Evolutionary conservation across 768 basidiomycete species (phyloP).

Genomic region (Tulasnella calospora): DNA sequence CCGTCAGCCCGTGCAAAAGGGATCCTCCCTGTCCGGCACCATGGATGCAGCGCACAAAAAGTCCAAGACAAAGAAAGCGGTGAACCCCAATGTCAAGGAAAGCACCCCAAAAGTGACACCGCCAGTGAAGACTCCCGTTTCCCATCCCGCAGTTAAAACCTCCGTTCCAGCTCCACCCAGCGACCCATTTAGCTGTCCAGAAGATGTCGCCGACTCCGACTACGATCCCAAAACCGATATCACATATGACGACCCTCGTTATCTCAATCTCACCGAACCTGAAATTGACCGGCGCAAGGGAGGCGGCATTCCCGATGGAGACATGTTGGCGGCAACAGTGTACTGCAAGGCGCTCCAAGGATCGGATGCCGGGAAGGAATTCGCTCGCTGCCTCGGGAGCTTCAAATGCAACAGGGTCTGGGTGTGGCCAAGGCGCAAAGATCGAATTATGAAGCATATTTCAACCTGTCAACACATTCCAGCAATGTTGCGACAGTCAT

Average conservation of each 20-base stretch:
- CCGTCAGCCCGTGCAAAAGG: not conserved
- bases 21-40: not conserved
- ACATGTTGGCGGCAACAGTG: not conserved
- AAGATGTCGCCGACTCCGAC: not conserved
- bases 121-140: not conserved
- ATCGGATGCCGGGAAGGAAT: not conserved
- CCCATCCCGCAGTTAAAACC: not conserved
- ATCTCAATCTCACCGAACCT: not conserved
- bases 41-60: too few species aligned
- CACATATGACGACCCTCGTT: not conserved
- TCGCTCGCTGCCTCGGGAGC: constrained; percentile 6
- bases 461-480: not conserved
- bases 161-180: not conserved
- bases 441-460: constrained; percentile 6
- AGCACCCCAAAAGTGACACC: not conserved
- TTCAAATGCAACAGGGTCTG: not conserved
- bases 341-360: not conserved
- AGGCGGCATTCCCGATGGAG: not conserved
- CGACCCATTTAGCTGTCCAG: too few species aligned
- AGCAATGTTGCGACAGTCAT: not conserved
- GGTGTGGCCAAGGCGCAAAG: not conserved
- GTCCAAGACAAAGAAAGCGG: not conserved
- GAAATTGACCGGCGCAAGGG: not conserved
- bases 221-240: not conserved
- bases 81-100: not conserved